These are phyloP conservation scores for Lepidium didymum DNA, from an alignment of 345 rosid genomes.

Conservation along the genomic window DNA sequence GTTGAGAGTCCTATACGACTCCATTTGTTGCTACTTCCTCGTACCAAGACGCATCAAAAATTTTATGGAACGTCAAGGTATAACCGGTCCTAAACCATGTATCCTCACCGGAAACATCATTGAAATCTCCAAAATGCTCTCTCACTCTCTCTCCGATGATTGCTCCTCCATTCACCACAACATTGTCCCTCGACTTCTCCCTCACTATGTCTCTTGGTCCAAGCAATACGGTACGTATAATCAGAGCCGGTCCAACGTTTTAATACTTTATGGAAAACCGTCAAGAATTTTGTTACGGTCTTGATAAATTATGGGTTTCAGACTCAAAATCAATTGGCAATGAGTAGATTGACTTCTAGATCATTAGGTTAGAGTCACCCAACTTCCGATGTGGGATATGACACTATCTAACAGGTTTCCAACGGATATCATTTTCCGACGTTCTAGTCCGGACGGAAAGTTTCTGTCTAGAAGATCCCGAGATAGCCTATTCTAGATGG, in stretches of 20 bases:
- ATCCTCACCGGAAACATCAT: constrained; percentile 68
- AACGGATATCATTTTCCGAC: too few relatives aligned
- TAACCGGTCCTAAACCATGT: constrained; percentile 77
- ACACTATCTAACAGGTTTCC: too few relatives aligned
- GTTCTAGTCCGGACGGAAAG: too few relatives aligned
- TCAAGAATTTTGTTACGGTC: too few relatives aligned
- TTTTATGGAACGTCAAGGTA: constrained; percentile 77
- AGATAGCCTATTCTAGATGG: too few relatives aligned
- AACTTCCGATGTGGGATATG: too few relatives aligned
- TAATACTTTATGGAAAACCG: too few relatives aligned
- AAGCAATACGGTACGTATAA: constrained; percentile 50
- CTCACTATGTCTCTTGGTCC: constrained; percentile 83
- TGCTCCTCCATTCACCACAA: constrained; percentile 58
- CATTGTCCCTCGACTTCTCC: constrained; percentile 70
- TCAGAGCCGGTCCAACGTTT: neutral
- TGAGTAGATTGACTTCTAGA: too few relatives aligned
- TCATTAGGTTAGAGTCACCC: too few relatives aligned
- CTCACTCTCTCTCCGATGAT: constrained; percentile 54
- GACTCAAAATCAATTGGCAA: too few relatives aligned
- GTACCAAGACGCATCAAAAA: constrained; percentile 73
- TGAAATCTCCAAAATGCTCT: constrained; percentile 55
- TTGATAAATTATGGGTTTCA: too few relatives aligned
- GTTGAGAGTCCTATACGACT: constrained; percentile 40
- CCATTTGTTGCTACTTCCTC: constrained; percentile 55
- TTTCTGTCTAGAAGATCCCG: too few relatives aligned